Percentiles rank a stretch among this genome's conserved stretches.
These are phyloP conservation scores for Naganishia randhawae DNA, from an alignment of 768 basidiomycete genomes.

Conservation along the genomic window DNA sequence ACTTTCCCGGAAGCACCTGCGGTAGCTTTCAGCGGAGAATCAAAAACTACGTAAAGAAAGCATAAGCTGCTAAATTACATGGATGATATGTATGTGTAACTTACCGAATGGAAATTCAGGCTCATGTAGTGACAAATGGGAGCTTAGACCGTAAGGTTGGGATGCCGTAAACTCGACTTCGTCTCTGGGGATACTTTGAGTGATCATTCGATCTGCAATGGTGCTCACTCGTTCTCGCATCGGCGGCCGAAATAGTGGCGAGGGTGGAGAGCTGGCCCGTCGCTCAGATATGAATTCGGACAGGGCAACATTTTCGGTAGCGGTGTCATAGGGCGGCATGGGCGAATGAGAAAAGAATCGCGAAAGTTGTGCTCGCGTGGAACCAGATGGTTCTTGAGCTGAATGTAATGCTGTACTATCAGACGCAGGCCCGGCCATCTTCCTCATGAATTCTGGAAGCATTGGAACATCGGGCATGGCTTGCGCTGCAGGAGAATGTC, in stretches of 20 bases:
- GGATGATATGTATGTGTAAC: not conserved
- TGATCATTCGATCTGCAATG: constrained; percentile 15
- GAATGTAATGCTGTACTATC: not conserved
- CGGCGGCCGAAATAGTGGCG: constrained; percentile 4
- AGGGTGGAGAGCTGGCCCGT: not conserved
- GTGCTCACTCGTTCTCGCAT: constrained; percentile 17
- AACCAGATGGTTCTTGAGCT: not conserved
- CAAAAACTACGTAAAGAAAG: not conserved
- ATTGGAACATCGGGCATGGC: not conserved
- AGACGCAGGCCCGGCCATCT: not conserved
- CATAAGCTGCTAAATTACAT: not conserved
- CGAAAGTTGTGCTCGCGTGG: not conserved
- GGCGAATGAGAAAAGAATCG: constrained; percentile 2
- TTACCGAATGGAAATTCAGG: constrained; percentile 8
- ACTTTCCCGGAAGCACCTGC: constrained; percentile 13
- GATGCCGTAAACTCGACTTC: not conserved
- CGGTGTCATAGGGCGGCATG: not conserved
- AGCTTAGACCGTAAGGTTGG: not conserved
- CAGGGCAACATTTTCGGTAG: not conserved
- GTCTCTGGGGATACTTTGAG: constrained; percentile 3
- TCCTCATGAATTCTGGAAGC: constrained; percentile 9
- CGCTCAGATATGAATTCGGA: not conserved
- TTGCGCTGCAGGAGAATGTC: not conserved
- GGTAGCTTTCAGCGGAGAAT: constrained; percentile 4
- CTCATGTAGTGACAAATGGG: constrained; percentile 10